These are phyloP conservation scores for Zasmidium angulare DNA, from an alignment of 2,329 filamentous ascomycete species.

Conservation along the genomic window DNA sequence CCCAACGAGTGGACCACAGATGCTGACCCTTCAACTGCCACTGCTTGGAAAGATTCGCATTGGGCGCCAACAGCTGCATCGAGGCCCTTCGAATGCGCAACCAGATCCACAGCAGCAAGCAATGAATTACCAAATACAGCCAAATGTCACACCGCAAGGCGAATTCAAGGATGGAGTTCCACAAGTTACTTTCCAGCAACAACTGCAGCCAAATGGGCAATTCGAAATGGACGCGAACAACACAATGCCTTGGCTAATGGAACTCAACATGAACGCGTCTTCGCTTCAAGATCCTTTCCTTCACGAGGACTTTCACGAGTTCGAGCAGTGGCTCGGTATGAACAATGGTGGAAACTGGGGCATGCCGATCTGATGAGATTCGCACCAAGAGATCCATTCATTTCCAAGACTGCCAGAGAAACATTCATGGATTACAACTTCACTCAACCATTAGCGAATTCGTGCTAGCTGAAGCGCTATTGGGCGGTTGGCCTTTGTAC, in stretches of 20 bases:
- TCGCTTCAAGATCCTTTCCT: conserved; percentile 22
- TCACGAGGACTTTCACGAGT: conserved; percentile 10
- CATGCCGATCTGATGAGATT: too few relatives aligned
- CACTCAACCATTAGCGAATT: too few relatives aligned
- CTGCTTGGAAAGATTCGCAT: conserved; percentile 24
- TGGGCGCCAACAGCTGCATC: conserved; percentile 7
- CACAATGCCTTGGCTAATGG: conserved; percentile 20
- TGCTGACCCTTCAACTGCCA: conserved; percentile 18
- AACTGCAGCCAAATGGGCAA: background rate
- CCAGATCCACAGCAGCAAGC: background rate
- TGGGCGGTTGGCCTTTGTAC: too few relatives aligned
- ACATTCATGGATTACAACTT: too few relatives aligned
- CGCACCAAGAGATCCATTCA: too few relatives aligned
- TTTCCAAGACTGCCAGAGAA: too few relatives aligned
- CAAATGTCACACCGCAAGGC: background rate
- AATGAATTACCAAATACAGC: background rate
- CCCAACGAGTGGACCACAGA: conserved; percentile 6
- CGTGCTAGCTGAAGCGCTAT: too few relatives aligned
- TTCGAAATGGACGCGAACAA: conserved; percentile 1
- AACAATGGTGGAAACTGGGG: background rate
- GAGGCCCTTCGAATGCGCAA: background rate
- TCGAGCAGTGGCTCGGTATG: conserved; percentile 15
- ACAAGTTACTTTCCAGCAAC: background rate
- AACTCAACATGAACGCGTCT: conserved; percentile 20
- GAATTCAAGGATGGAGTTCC: background rate